These are phyloP conservation scores for Jatropha curcas DNA, from an alignment of 345 rosid species.

Conservation along the genomic window DNA sequence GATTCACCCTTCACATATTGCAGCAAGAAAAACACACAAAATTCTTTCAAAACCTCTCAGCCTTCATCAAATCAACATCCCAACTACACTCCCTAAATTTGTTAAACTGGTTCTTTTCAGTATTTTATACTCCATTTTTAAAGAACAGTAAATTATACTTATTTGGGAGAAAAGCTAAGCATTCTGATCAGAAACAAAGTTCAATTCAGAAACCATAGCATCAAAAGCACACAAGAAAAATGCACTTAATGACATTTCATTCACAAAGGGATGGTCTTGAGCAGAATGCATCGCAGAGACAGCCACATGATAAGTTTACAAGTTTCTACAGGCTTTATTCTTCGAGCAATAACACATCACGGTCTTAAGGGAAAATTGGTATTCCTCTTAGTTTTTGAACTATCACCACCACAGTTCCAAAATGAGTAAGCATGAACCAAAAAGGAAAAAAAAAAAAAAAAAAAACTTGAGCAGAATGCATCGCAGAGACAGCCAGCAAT, in stretches of 20 bases:
- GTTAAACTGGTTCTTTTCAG: background rate
- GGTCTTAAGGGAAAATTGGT: background rate
- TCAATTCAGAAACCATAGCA: background rate
- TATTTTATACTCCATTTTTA: background rate
- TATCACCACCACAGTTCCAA: slow-evolving; percentile 1
- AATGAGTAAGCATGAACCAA: too few species aligned
- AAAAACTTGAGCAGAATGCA: too few species aligned
- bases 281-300: background rate
- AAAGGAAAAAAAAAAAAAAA: too few species aligned
- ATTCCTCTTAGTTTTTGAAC: background rate
- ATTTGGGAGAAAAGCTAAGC: background rate
- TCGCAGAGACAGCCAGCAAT: too few species aligned
- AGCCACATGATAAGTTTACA: background rate
- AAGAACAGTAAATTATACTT: background rate
- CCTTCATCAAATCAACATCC: background rate
- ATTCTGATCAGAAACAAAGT: background rate
- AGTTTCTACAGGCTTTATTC: background rate
- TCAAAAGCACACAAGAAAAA: background rate
- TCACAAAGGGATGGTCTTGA: background rate
- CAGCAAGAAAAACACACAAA: background rate
- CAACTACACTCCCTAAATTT: background rate
- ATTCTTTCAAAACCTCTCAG: background rate
- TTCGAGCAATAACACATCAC: background rate
- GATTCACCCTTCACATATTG: background rate
- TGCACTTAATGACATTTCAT: background rate